These are phyloP conservation scores for Pinus taeda DNA, from an alignment of 75 land plant genomes.

Conservation along the genomic window DNA sequence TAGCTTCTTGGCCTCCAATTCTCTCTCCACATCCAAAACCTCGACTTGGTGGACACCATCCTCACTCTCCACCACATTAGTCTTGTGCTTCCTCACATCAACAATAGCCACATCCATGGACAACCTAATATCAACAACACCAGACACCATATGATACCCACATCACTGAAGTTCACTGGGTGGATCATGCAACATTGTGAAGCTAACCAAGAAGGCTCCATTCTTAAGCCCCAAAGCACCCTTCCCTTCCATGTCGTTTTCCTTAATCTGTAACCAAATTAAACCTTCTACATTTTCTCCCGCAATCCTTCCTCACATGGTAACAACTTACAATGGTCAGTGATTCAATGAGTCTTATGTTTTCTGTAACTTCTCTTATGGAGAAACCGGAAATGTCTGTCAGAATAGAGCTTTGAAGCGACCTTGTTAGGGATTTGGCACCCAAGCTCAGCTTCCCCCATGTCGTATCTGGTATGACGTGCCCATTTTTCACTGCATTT, in stretches of 20 bases:
- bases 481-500: slow-evolving; percentile 52
- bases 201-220: slow-evolving; percentile 48
- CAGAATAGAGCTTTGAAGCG: slow-evolving; percentile 57
- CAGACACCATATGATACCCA: slow-evolving; percentile 81
- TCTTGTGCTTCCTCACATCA: slow-evolving; percentile 44
- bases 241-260: not conserved
- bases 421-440: slow-evolving; percentile 52
- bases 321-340: not conserved
- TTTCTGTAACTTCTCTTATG: slow-evolving; percentile 46
- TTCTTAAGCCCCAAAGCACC: slow-evolving; percentile 21
- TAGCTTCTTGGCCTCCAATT: too few relatives aligned
- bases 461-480: slow-evolving; percentile 27
- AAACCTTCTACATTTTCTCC: too few relatives aligned
- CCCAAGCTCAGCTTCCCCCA: slow-evolving; percentile 19
- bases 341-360: slow-evolving; percentile 40
- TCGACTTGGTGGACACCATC: too few relatives aligned
- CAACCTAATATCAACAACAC: slow-evolving; percentile 59
- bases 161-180: slow-evolving; percentile 41
- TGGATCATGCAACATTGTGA: slow-evolving; percentile 63
- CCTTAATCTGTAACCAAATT: too few relatives aligned
- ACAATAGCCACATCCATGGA: slow-evolving; percentile 54
- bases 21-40: too few relatives aligned
- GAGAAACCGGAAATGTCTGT: slow-evolving; percentile 41
- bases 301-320: not conserved
- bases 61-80: too few relatives aligned